Base-by-base conservation (phyloP, 371 early-diverging fungal genomes). In the Mortierella sp. region DNA sequence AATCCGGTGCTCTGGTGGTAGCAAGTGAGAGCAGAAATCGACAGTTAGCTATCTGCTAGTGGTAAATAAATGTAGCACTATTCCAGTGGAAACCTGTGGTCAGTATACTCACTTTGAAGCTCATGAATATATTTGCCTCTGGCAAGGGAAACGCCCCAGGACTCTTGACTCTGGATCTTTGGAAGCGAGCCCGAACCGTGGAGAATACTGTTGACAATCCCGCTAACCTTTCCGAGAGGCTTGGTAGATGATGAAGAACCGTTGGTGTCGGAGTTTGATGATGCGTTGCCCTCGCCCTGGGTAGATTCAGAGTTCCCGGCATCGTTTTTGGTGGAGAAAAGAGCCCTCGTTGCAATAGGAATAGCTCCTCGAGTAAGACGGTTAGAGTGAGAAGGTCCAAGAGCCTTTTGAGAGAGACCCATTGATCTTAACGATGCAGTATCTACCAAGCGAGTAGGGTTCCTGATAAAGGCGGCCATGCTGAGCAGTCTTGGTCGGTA, bases 101-200 rank as follows among this genome's bases (percentile, higher is more conserved):
- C 28, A 13, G 32, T 31, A 49, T 1, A 82, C 86, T 83, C 86
- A 94, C 93, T 89, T 68, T 92, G 89, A 45, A 96, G 75, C 79
- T 97, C 94, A 75, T 96, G 96, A 15, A 96, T 93, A 68, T 93
- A 95, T 86, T 96, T 95, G 59, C 96, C 96, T 34, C 95, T 86
- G 8, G 96, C 95, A 61, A 96, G 75, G 13, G 81, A 80, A 56
- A 75, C 75, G 22, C 81, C 81, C 81, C 59, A 88, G 26, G 81
- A 80, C 28, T 80, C 81, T 56, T 80, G 81, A 28, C 81, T 80
- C 35, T 67, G 71, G 1, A 80, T 61, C 42, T 80, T 80, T 26
- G 81, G 71, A 22, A 74, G 65, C n/a, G 72, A 64, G 23, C 79
- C 79, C 0, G 81, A 75, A 15, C 81, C 81, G 45, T 80, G 81